Evolutionary conservation across 331 rosid genomes (phyloP), one percentile per base, ranked within the genome.

Genomic region (Malus hybrid): DNA sequence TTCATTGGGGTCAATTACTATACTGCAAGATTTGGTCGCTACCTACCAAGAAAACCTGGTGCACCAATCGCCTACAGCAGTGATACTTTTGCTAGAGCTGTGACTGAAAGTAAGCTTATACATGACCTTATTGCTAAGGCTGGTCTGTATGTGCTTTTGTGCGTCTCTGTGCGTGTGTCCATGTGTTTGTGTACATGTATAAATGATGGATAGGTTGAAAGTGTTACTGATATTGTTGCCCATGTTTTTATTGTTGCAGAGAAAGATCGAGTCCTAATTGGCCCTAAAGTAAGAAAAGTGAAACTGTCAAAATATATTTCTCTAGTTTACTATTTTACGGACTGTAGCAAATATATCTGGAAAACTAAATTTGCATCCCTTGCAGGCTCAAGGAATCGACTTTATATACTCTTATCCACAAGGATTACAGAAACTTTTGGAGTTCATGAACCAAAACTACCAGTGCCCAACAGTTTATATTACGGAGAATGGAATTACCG

Each of bases 1-100:
- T 85, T 85, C 48, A 76, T 79, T 63, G 84, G 84, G 32, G 18
- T 85, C 33, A 85, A 85, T 19, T 85, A 82, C 22, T 85, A 77
- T 29, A 64, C 84, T 1, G 19, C 88, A 48, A 46, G 74, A 34
- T 85, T 53, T 29, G 77, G 42, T 11, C 48, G 66, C 42, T 24
- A 63, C 22, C 39, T 7, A 7, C 5, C 42, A 28, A 18, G 55
- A 65, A 63, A 16, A 3, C 36, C 65, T 15, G 26, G 50, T 20
- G 24, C 48, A 13, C 60, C 71, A 58, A 20, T 33, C 10, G 66
- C 66, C 78, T 36, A 63, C 28, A 5, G 48, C 10, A 67, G 36
- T 1, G 86, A 82, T 28, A 19, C 66, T 34, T 72, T 68, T 36
- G 67, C 78, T n/a, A 28, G 1, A 13, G 11, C 18, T 19, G 5